Percentiles rank a stretch among this genome's conserved stretches.
Evolutionary conservation across 805 yeast species (phyloP).

Genomic region (Kodamaea nitidulidarum): DNA sequence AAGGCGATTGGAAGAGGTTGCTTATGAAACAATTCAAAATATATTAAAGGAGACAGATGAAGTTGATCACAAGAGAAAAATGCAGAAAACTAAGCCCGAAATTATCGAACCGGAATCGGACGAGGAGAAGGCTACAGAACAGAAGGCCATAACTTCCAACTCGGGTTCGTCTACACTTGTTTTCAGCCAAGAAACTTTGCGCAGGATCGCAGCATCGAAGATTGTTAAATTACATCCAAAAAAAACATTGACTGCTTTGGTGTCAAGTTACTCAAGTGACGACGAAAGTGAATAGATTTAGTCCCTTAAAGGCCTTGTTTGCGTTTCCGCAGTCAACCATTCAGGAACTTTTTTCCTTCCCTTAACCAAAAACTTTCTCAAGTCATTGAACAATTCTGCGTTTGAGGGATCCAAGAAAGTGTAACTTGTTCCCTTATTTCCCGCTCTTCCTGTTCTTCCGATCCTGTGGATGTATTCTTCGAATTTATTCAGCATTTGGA

Average conservation of each 20-base stretch:
- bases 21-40: slow-evolving; percentile 49
- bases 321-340: slow-evolving; percentile 17
- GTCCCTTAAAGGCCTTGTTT: slow-evolving; percentile 11
- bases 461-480: slow-evolving; percentile 90
- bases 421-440: slow-evolving; percentile 68
- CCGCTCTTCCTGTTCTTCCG: slow-evolving; percentile 97
- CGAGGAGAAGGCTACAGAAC: not conserved
- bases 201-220: slow-evolving; percentile 8
- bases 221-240: not conserved
- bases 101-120: slow-evolving; percentile 16
- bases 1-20: slow-evolving; percentile 46
- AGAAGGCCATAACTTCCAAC: slow-evolving; percentile 1
- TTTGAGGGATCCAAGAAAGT: slow-evolving; percentile 67
- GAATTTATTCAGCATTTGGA: slow-evolving; percentile 71
- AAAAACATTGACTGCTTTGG: slow-evolving; percentile 11
- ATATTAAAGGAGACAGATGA: slow-evolving; percentile 27
- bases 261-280: slow-evolving; percentile 30
- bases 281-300: slow-evolving; percentile 16
- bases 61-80: slow-evolving; percentile 4
- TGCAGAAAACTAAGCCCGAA: slow-evolving; percentile 9
- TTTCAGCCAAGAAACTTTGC: slow-evolving; percentile 9
- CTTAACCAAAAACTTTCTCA: slow-evolving; percentile 45
- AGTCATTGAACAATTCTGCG: slow-evolving; percentile 45
- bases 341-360: slow-evolving; percentile 29
- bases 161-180: slow-evolving; percentile 2